phyloP scores from a whole-genome alignment of 1,139 yeast genomes.

The Kurtzmaniella quercitrusa region DNA sequence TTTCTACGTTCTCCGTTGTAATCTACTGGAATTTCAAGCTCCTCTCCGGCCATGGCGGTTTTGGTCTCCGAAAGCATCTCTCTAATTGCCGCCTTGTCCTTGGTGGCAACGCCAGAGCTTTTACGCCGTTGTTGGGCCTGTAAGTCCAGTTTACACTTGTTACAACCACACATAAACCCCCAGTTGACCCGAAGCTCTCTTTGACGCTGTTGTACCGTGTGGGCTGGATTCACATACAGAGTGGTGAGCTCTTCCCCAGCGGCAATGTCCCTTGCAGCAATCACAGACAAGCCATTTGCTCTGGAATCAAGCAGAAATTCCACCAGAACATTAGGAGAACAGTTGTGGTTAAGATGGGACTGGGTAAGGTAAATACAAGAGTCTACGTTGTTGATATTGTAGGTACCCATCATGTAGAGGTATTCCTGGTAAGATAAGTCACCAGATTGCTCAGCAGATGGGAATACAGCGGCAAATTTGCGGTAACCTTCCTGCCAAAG shows the following conservation, averaged over 20 bases:
- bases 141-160: slow-evolving; percentile 59
- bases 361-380: slow-evolving; percentile 59
- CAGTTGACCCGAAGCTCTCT: slow-evolving; percentile 69
- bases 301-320: slow-evolving; percentile 43
- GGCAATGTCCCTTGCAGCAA: slow-evolving; percentile 54
- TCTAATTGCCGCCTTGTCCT: slow-evolving; percentile 36
- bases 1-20: slow-evolving; percentile 51
- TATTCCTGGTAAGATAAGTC: slow-evolving; percentile 50
- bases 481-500: slow-evolving; percentile 59
- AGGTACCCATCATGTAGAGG: slow-evolving; percentile 62
- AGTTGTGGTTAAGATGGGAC: slow-evolving; percentile 72
- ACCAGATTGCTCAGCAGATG: slow-evolving; percentile 23
- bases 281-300: slow-evolving; percentile 53
- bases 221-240: slow-evolving; percentile 66
- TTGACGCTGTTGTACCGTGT: slow-evolving; percentile 60
- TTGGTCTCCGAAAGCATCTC: slow-evolving; percentile 40
- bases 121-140: slow-evolving; percentile 34
- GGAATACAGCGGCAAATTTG: slow-evolving; percentile 49
- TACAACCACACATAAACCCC: slow-evolving; percentile 77
- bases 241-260: slow-evolving; percentile 68
- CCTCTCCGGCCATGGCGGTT: slow-evolving; percentile 39
- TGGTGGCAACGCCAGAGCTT: slow-evolving; percentile 20
- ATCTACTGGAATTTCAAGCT: slow-evolving; percentile 40
- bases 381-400: slow-evolving; percentile 68
- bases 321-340: slow-evolving; percentile 67